Conservation (phyloP, 768 basidiomycete species). For the Hortiboletus flavorubellus region DNA sequence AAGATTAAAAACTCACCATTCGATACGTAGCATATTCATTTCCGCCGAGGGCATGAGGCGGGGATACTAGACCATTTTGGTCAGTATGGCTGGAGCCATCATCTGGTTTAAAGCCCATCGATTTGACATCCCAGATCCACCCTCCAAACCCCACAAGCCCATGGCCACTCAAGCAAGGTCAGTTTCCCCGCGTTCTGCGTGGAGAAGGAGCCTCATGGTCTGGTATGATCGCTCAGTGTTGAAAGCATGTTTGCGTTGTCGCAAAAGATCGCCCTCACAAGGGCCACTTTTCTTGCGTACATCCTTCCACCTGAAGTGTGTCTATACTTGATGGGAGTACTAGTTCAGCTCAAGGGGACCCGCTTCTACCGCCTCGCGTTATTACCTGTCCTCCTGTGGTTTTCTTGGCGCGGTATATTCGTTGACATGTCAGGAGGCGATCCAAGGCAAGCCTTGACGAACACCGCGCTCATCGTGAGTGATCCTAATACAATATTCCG, state of each 20-base stretch:
- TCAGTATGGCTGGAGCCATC: not conserved
- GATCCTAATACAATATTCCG: not conserved
- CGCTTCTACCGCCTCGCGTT: constrained; percentile 42
- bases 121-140: not conserved
- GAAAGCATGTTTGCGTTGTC: constrained; percentile 2
- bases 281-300: constrained; percentile 29
- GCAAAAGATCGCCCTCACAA: constrained; percentile 8
- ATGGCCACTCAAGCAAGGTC: constrained; percentile 7
- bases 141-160: not conserved
- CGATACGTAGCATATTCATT: no score
- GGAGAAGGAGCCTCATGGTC: not conserved
- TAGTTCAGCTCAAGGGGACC: constrained; percentile 46
- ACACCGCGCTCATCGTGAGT: constrained; percentile 19
- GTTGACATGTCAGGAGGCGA: constrained; percentile 22
- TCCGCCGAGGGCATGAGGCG: not conserved
- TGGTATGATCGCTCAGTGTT: not conserved
- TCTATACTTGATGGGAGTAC: constrained; percentile 49
- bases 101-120: not conserved
- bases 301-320: constrained; percentile 41
- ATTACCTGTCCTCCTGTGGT: constrained; percentile 45
- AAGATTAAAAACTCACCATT: no score
- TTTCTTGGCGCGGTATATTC: constrained; percentile 37
- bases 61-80: not conserved
- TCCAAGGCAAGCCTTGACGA: constrained; percentile 3
- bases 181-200: not conserved